Evolutionary conservation across 306 rosid species (phyloP).

Genomic region (Prunus persica): DNA sequence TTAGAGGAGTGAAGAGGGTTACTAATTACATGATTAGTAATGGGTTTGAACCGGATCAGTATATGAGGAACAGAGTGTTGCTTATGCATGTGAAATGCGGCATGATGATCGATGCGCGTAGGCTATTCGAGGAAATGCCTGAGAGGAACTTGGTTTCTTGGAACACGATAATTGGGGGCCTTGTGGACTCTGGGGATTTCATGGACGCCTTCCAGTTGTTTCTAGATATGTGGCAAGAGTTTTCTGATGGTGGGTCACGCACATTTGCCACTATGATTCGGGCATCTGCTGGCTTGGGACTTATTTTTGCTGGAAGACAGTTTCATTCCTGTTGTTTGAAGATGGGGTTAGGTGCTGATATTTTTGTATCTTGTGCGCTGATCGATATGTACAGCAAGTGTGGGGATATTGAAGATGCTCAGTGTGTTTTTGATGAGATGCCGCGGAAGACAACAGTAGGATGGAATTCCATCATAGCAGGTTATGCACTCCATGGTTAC

Average conservation of each 20-base stretch:
- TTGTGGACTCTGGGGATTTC: constrained; percentile 63
- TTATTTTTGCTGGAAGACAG: constrained; percentile 54
- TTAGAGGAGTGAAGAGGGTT: constrained; percentile 71
- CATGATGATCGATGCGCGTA: constrained; percentile 66
- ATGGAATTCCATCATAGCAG: constrained; percentile 88
- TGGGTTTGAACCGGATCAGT: constrained; percentile 65
- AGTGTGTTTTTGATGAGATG: constrained; percentile 68
- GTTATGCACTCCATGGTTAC: constrained; percentile 78
- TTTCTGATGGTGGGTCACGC: constrained; percentile 47
- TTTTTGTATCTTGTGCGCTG: constrained; percentile 63
- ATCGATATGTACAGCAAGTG: constrained; percentile 93
- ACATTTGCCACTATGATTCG: constrained; percentile 61
- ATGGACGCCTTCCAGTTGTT: constrained; percentile 58
- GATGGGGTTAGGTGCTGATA: constrained; percentile 50
- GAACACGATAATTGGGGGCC: constrained; percentile 60
- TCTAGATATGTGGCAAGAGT: constrained; percentile 63
- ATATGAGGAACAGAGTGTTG: constrained; percentile 69
- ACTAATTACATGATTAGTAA: constrained; percentile 39
- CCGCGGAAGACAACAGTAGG: constrained; percentile 70
- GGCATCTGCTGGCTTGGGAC: constrained; percentile 66
- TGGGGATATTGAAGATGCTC: constrained; percentile 78
- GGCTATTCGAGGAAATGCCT: constrained; percentile 58
- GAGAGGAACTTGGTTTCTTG: constrained; percentile 55
- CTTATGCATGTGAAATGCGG: constrained; percentile 73
- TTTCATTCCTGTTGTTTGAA: constrained; percentile 76